phyloP scores from a whole-genome alignment of 2,329 filamentous ascomycete genomes.

The Verticillium longisporum region DNA sequence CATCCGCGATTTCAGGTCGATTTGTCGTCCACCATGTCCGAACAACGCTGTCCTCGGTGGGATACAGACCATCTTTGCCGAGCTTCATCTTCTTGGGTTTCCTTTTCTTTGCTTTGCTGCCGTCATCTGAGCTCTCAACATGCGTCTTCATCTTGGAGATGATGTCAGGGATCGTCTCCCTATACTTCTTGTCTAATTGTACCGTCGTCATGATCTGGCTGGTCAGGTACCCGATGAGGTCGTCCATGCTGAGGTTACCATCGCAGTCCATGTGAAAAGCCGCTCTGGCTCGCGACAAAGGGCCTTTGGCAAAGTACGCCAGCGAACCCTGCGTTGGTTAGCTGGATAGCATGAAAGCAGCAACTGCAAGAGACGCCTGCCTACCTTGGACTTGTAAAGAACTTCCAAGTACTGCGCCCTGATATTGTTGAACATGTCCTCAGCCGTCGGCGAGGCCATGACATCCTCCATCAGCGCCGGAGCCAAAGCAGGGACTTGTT shows the following conservation, averaged over 20 bases:
- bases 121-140: slow-evolving; percentile 48
- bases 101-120: slow-evolving; percentile 33
- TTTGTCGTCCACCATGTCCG: slow-evolving; percentile 63
- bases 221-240: slow-evolving; percentile 64
- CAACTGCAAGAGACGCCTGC: slow-evolving; percentile 13
- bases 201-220: slow-evolving; percentile 59
- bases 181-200: slow-evolving; percentile 72
- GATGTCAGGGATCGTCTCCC: slow-evolving; percentile 59
- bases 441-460: slow-evolving; percentile 31
- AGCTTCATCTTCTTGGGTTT: slow-evolving; percentile 60
- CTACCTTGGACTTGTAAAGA: slow-evolving; percentile 57
- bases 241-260: slow-evolving; percentile 50
- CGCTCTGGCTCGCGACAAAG: slow-evolving; percentile 66
- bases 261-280: slow-evolving; percentile 60
- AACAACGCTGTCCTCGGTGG: slow-evolving; percentile 57
- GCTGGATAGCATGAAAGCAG: slow-evolving; percentile 15
- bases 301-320: slow-evolving; percentile 79
- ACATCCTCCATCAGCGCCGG: slow-evolving; percentile 12
- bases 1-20: slow-evolving; percentile 40
- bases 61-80: slow-evolving; percentile 63
- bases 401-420: slow-evolving; percentile 52
- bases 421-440: slow-evolving; percentile 51
- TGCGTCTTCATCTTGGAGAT: slow-evolving; percentile 49
- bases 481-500: slow-evolving; percentile 12
- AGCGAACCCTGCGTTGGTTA: slow-evolving; percentile 54